These are phyloP conservation scores for Fusarium drepaniforme DNA, from an alignment of 2,329 filamentous ascomycete species.

Conservation along the genomic window DNA sequence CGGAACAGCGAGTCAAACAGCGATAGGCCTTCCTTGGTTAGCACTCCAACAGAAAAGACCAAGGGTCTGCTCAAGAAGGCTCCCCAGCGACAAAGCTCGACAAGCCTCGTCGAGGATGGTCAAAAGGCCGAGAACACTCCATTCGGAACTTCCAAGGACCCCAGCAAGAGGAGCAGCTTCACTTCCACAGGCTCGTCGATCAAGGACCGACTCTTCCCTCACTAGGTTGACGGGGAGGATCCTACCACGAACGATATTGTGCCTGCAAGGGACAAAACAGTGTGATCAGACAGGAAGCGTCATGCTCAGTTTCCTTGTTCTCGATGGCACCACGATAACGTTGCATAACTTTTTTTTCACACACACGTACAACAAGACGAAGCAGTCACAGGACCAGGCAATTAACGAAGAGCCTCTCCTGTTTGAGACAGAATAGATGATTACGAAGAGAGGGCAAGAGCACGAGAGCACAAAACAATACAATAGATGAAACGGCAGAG, in stretches of 20 bases:
- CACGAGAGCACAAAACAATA: constrained; percentile 2
- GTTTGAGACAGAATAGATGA: neutral
- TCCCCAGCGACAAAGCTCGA: constrained; percentile 47
- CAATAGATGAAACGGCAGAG: constrained; percentile 7
- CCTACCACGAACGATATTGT: neutral
- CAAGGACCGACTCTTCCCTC: constrained; percentile 42
- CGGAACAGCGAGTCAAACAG: constrained; percentile 50
- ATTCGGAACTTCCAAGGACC: constrained; percentile 37
- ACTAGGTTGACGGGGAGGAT: constrained; percentile 11
- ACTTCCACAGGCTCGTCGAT: constrained; percentile 42
- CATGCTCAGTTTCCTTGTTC: neutral
- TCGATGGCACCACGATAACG: neutral
- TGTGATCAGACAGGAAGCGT: neutral
- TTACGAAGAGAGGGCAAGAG: neutral
- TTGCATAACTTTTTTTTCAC: neutral
- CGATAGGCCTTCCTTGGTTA: constrained; percentile 44
- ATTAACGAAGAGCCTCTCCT: neutral
- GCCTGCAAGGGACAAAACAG: neutral
- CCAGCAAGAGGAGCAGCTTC: constrained; percentile 39
- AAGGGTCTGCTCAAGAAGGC: constrained; percentile 54
- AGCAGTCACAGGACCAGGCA: neutral
- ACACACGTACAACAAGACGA: neutral
- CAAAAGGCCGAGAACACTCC: constrained; percentile 40
- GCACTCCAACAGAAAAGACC: constrained; percentile 27
- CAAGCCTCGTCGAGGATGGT: constrained; percentile 39